phyloP scores from a whole-genome alignment of 371 early-diverging fungal genomes.

The Rhizopus arrhizus region DNA sequence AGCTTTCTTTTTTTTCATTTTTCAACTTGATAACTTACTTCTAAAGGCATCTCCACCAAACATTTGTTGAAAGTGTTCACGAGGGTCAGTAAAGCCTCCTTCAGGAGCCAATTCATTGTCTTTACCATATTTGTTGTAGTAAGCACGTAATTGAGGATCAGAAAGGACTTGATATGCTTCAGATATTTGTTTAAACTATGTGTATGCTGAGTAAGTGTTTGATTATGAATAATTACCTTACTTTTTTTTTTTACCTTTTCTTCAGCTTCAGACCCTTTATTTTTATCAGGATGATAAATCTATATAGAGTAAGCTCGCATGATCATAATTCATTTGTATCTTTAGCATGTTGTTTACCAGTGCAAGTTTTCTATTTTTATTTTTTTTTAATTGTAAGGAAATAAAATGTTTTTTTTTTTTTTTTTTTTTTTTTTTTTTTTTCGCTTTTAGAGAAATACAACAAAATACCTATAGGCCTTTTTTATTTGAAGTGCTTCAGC shows the following conservation, averaged over 20 bases:
- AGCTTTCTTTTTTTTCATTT: no score
- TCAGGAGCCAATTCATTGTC: constrained; percentile 72
- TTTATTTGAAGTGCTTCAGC: constrained; percentile 91
- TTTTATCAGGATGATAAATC: constrained; percentile 97
- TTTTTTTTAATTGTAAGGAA: neutral
- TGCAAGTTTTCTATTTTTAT: constrained; percentile 42
- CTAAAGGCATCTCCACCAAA: constrained; percentile 94
- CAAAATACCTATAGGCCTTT: constrained; percentile 82
- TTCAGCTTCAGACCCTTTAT: constrained; percentile 82
- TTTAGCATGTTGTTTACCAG: constrained; percentile 32
- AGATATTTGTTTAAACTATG: constrained; percentile 88
- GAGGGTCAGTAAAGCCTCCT: constrained; percentile 84
- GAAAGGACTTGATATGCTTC: constrained; percentile 94
- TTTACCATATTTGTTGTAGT: constrained; percentile 88
- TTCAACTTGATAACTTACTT: constrained; percentile 23
- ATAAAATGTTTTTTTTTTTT: constrained; percentile 26
- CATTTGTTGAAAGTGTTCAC: constrained; percentile 89
- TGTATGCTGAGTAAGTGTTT: neutral
- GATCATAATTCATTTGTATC: constrained; percentile 1
- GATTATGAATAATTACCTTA: neutral
- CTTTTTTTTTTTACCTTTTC: constrained; percentile 64
- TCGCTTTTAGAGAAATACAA: neutral
- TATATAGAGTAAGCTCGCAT: constrained; percentile 1
- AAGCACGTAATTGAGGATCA: constrained; percentile 85
- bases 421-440: constrained; percentile 22